These are phyloP conservation scores for Calophaca sinica DNA, from an alignment of 306 rosid genomes.

Conservation along the genomic window DNA sequence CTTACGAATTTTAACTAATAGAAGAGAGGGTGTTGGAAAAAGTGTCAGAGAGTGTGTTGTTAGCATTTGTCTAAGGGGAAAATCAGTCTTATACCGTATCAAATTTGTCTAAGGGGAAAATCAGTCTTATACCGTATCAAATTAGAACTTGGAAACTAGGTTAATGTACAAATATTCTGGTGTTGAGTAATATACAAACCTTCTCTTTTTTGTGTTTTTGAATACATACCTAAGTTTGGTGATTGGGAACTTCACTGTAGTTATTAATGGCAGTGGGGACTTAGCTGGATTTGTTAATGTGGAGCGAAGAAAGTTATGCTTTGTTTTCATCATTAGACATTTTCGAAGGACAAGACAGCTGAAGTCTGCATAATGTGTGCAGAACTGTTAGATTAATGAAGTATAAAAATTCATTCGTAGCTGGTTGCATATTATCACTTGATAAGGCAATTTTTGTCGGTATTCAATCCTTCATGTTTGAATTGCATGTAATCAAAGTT, in stretches of 20 bases:
- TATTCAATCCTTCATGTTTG: background rate
- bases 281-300: background rate
- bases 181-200: slow-evolving; percentile 7
- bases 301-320: background rate
- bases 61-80: too few species aligned
- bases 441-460: slow-evolving; percentile 18
- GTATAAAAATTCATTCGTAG: background rate
- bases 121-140: slow-evolving; percentile 28
- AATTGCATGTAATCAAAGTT: background rate
- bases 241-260: background rate
- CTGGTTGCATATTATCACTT: background rate
- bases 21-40: too few species aligned
- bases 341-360: too few species aligned
- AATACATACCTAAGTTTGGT: background rate
- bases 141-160: slow-evolving; percentile 7
- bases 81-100: background rate
- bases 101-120: too few species aligned
- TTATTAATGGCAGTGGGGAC: background rate
- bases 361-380: too few species aligned
- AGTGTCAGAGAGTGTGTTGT: too few species aligned
- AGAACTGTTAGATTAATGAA: too few species aligned
- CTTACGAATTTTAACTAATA: too few species aligned
- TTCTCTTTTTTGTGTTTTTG: background rate
- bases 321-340: too few species aligned
- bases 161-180: slow-evolving; percentile 8